Evolutionary conservation across 31 red algal species (phyloP), one percentile per base, ranked within the genome.

Genomic region (Endocladia muricata): DNA sequence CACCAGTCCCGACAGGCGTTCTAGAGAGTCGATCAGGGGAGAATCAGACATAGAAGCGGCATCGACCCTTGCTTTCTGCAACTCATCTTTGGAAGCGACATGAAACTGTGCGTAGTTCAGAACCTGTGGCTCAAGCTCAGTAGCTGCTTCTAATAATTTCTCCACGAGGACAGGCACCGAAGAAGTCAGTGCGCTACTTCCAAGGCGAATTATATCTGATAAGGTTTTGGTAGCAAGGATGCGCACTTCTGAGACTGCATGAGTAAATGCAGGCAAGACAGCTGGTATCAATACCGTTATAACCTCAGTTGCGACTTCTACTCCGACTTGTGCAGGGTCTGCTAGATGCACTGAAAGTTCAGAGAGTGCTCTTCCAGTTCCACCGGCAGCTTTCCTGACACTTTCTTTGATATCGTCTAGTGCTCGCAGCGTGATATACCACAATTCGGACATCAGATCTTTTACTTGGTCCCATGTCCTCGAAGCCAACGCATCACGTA

Each of bases 381-480:
- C 78, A 47, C 64, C 59, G 37, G 87, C 87, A 63, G 78, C 78
- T 57, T 83, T 78, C 17, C 87, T 77, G 3, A 90, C 87, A 61
- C 70, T 90, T 43, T 90, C 87, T 74, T 90, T 90, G 63, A 90
- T 83, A 37, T 90, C 87, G 63, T 90, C 87, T 38, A 90, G 79
- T 33, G 70, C 77, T 26, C 87, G 30, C 35, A 74, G 66, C 33
- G 80, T 74, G 28, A 78, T 63, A 33, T 78, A 78, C 78, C 88
- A 91, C n/a, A 91, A 77, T n/a, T 83, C 78, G n/a, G 39, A 39
- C 29, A 90, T 8, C n/a, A 66, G 48, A 13, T 82, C 72, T 58
- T 68, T 71, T 32, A 83, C 78, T 44, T 76, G 35, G 4, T 66
- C 78, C 87, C 87, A 90, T 28, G 78, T 90, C 13, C 77, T 79